Conservation (phyloP, 2,329 filamentous ascomycete species). For the Mycosphaerella sp. region DNA sequence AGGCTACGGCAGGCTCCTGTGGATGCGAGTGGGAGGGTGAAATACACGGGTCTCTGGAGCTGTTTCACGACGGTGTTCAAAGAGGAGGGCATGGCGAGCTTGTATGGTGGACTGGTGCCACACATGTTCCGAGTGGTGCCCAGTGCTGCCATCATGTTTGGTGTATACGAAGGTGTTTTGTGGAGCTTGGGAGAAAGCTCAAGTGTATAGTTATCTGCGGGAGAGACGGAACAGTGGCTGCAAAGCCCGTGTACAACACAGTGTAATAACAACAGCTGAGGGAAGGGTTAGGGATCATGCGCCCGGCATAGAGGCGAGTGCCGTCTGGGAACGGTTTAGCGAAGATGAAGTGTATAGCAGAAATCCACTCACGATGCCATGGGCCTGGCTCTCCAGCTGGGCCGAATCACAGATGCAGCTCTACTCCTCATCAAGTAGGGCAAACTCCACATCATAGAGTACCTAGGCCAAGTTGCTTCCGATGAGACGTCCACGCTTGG, state of each 20-base stretch:
- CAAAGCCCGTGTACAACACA: conserved; percentile 1
- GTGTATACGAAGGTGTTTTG: conserved; percentile 62
- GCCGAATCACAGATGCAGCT: too few relatives aligned
- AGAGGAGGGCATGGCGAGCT: conserved; percentile 76
- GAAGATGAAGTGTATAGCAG: too few relatives aligned
- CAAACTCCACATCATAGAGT: too few relatives aligned
- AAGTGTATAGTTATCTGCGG: conserved; percentile 29
- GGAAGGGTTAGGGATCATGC: too few relatives aligned
- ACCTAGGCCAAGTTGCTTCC: too few relatives aligned
- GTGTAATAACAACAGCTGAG: conserved; percentile 1
- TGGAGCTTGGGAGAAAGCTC: conserved; percentile 42
- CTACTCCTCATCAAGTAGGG: too few relatives aligned
- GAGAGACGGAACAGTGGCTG: background rate
- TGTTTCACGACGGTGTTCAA: conserved; percentile 84
- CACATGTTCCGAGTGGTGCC: conserved; percentile 88
- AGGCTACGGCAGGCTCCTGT: conserved; percentile 77
- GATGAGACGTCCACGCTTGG: too few relatives aligned
- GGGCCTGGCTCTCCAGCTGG: too few relatives aligned
- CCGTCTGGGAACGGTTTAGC: too few relatives aligned
- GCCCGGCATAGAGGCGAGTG: too few relatives aligned
- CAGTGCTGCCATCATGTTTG: conserved; percentile 93
- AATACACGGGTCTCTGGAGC: conserved; percentile 82
- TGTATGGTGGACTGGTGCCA: conserved; percentile 87
- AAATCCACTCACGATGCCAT: too few relatives aligned
- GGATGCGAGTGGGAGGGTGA: conserved; percentile 48